phyloP scores from a whole-genome alignment of 1,284 basidiomycete species.

The Apiotrichum gracile region DNA sequence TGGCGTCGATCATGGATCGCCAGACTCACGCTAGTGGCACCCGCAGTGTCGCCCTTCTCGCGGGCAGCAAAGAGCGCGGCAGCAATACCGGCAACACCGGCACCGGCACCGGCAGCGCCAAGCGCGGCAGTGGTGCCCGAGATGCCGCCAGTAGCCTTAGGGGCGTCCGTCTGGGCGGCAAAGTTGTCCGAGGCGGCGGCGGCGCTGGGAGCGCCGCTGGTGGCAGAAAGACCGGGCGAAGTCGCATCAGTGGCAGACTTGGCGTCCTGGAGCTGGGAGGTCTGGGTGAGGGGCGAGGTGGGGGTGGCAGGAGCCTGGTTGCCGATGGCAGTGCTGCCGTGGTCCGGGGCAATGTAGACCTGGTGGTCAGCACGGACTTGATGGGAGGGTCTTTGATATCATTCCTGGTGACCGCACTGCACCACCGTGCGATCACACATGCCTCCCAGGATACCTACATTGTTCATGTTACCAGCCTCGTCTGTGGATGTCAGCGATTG shows the following conservation, averaged over 20 bases:
- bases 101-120: not conserved
- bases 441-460: constrained; percentile 21
- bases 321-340: constrained; percentile 23
- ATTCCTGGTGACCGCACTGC: not conserved
- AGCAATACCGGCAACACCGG: constrained; percentile 21
- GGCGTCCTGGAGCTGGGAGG: constrained; percentile 4
- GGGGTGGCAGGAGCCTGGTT: not conserved
- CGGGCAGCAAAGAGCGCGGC: constrained; percentile 21
- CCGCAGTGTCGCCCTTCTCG: constrained; percentile 14
- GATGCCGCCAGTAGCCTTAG: not conserved
- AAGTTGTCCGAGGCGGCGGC: not conserved
- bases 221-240: not conserved
- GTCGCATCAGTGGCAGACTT: not conserved
- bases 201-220: not conserved
- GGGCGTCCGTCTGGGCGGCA: not conserved
- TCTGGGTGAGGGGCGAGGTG: not conserved
- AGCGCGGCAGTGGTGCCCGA: not conserved
- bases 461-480: constrained; percentile 49
- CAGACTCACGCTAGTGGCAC: constrained; percentile 34
- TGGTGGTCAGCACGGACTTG: not conserved
- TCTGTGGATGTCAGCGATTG: constrained; percentile 23
- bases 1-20: not conserved
- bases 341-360: constrained; percentile 37
- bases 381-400: not conserved
- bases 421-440: not conserved